These are phyloP conservation scores for Oryza meyeriana DNA, from an alignment of 176 grass and related monocot genomes.

Conservation along the genomic window DNA sequence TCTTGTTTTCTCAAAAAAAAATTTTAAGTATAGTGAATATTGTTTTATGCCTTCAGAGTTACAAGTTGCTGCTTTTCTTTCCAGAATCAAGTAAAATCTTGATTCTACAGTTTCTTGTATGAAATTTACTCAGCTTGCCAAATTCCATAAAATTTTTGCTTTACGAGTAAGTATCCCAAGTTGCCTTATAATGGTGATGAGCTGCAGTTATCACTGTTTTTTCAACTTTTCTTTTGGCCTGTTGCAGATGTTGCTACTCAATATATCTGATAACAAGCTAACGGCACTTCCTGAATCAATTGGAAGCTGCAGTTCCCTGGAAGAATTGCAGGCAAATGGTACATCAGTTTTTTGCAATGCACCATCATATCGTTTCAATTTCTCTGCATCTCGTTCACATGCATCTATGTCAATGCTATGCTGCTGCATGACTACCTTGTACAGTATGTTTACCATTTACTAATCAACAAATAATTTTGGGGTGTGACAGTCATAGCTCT, in stretches of 20 bases:
- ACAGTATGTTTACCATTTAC: neutral
- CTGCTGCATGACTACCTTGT: neutral
- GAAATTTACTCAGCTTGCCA: neutral
- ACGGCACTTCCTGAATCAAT: slow-evolving; percentile 86
- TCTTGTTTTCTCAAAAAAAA: neutral
- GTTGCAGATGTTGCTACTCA: slow-evolving; percentile 77
- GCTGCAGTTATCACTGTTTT: slow-evolving; percentile 3
- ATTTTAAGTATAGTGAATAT: neutral
- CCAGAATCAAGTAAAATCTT: slow-evolving; percentile 17
- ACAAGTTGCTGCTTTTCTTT: neutral
- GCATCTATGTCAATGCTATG: neutral
- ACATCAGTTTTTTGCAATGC: slow-evolving; percentile 15
- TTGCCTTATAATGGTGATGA: neutral
- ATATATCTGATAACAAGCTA: slow-evolving; percentile 91
- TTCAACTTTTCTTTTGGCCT: slow-evolving; percentile 14
- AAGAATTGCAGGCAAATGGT: slow-evolving; percentile 96
- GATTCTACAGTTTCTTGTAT: neutral
- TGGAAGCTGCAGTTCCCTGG: slow-evolving; percentile 73
- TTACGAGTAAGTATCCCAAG: neutral
- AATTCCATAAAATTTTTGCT: slow-evolving; percentile 6
- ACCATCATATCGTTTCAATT: neutral
- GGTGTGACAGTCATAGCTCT: slow-evolving; percentile 13
- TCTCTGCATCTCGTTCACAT: neutral
- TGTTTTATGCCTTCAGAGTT: neutral
- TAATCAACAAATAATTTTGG: slow-evolving; percentile 2